These are phyloP conservation scores for Rosa multiflora DNA, from an alignment of 306 rosid genomes.

Conservation along the genomic window DNA sequence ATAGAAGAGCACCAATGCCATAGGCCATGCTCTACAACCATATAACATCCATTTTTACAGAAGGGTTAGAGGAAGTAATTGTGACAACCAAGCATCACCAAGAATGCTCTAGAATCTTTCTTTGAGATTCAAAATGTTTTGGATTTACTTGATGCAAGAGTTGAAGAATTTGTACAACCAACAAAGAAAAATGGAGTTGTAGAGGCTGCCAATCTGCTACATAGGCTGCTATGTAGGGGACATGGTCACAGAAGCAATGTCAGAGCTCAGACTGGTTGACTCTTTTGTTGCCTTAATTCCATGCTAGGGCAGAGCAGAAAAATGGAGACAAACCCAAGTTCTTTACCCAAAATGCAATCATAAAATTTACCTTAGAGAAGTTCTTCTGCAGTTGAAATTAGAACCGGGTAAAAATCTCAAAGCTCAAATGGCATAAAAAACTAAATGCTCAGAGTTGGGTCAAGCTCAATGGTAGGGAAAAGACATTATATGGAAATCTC, in stretches of 20 bases:
- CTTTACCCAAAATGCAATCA: background rate
- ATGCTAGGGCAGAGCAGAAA: background rate
- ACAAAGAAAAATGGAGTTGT: background rate
- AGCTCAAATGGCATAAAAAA: background rate
- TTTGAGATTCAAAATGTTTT: background rate
- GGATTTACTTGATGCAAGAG: background rate
- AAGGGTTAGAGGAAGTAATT: background rate
- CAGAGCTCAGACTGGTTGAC: constrained; percentile 7
- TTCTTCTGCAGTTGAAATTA: background rate
- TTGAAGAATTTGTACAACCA: background rate
- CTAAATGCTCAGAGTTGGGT: background rate
- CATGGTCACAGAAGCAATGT: constrained; percentile 8
- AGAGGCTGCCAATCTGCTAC: background rate
- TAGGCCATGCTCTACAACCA: background rate
- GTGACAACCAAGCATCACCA: background rate
- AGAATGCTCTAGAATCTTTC: background rate
- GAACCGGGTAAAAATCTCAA: background rate
- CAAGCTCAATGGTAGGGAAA: background rate
- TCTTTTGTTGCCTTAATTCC: constrained; percentile 1
- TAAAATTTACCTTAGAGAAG: background rate
- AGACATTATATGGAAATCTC: background rate
- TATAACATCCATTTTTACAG: background rate
- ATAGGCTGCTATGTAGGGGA: background rate
- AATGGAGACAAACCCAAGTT: background rate
- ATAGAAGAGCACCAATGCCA: background rate